Base-by-base conservation (phyloP, 23 red algal species). In the Gracilaria domingensis region DNA sequence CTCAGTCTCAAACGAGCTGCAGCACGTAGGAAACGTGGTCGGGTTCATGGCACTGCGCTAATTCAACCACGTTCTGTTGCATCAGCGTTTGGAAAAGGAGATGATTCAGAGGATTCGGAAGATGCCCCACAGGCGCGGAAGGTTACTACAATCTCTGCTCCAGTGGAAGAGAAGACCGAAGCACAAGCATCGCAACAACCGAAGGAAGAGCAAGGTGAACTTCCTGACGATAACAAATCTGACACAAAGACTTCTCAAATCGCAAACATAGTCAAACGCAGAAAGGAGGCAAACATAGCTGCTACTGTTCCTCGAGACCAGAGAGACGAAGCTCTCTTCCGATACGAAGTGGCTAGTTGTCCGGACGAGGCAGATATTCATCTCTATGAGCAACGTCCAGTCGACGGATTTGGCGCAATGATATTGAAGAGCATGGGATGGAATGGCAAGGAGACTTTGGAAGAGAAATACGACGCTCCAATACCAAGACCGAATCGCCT, bases 371-470 rank as follows among this genome's bases (percentile, higher is more conserved):
- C 81, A 37, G 66, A 75, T 56, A 28, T 26, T 38, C 4, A 45
- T 18, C 40, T 20, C 21, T 93, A 93, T 79, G 49, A 86, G 4
- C 36, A 56, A 25, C 51, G 66, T 0, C 90, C 90, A 0, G 90
- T 93, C 2, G 90, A 86, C 23, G 90, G 90, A 34, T 93, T 93
- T 40, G 90, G 90, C 34, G 90, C 42, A 48, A 57, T 80, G 55
- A 85, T 93, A 71, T 58, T 93, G 56, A 61, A 50, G 29, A 64
- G 39, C n/a, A 93, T 93, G 90, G 90, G 90, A 33, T 93, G 73
- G 81, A 86, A 21, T 59, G 90, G 90, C 12, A 65, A 75, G 53
- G 30, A 59, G 30, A 47, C 20, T 0, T 14, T 37, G 17, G 51
- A 82, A 62, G 58, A 45, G 34, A 80, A 49, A 0, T 26, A 65